These are phyloP conservation scores for Aegilops umbellulata DNA, from an alignment of 176 grass and related monocot species.

Conservation along the genomic window DNA sequence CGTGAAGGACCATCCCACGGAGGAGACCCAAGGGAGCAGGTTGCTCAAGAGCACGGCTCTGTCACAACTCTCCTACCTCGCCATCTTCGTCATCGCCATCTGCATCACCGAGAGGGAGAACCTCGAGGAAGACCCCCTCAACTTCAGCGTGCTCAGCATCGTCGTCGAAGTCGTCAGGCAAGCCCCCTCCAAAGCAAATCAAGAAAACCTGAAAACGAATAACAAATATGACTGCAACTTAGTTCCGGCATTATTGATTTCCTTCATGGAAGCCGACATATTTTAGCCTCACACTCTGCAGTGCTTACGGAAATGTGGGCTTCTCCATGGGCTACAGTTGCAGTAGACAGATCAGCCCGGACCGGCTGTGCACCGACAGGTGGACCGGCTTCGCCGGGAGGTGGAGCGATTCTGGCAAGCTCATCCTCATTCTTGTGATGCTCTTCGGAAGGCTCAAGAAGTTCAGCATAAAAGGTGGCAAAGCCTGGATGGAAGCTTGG, in stretches of 20 bases:
- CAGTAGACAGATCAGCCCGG: slow-evolving; percentile 32
- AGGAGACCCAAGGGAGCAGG: slow-evolving; percentile 9
- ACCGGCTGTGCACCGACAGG: slow-evolving; percentile 37
- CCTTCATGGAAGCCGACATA: neutral
- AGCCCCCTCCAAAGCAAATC: neutral
- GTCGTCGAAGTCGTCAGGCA: slow-evolving; percentile 59
- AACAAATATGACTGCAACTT: neutral
- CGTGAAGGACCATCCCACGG: neutral
- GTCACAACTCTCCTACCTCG: slow-evolving; percentile 50
- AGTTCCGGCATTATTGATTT: neutral
- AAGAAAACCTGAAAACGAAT: neutral
- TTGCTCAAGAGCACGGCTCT: slow-evolving; percentile 36
- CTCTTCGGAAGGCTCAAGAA: slow-evolving; percentile 61
- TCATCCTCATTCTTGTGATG: slow-evolving; percentile 59
- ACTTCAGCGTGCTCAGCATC: slow-evolving; percentile 62
- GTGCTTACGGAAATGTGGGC: slow-evolving; percentile 70
- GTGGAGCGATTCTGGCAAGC: slow-evolving; percentile 56
- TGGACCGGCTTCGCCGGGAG: slow-evolving; percentile 43
- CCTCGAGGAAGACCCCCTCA: slow-evolving; percentile 57
- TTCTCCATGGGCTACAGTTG: slow-evolving; percentile 70
- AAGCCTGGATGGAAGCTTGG: slow-evolving; percentile 75
- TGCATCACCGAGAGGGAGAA: slow-evolving; percentile 59
- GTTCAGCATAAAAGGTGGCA: slow-evolving; percentile 53
- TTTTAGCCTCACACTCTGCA: slow-evolving; percentile 17
- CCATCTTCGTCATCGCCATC: slow-evolving; percentile 50